Base-by-base conservation (phyloP, 1,284 basidiomycete species). In the Boletus semigastroideus region DNA sequence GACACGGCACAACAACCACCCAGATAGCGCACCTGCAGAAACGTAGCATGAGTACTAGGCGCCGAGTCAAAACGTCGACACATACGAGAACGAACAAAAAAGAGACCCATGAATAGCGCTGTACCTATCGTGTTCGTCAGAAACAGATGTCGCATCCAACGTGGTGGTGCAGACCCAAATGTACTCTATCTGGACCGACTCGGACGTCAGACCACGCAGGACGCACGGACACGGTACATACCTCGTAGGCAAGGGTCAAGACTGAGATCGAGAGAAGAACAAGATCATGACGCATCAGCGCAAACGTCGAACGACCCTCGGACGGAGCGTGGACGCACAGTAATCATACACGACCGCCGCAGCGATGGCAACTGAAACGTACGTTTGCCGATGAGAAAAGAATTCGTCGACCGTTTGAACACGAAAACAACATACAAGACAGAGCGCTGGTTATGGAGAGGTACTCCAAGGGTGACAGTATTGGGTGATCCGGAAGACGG, bases 81-180 rank as follows among this genome's bases (percentile, higher is more conserved):
- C 47, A 4, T 28, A 55, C 54, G 6, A 56, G 36, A 43, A 47
- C 4, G 12, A 43, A 56, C 14, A 56, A 6, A 11, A 28, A 30
- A n/a, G 55, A 53, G 27, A 56, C 46, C 42, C 42, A 22, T 12
- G 55, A 28, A 55, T 45, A 53, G 14, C 41, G 45, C 22, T 30
- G 19, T 56, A 8, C 36, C 11, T 17, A 25, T 19, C n/a, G n/a
- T n/a, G n/a, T n/a, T 28, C 9, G 27, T 53, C n/a, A 46, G 31
- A n/a, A 39, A 12, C 2, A 1, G 33, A 11, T 17, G 19, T 0
- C n/a, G n/a, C 16, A n/a, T 13, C 9, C 4, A 14, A n/a, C 11
- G 11, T 22, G 7, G 10, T 47, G n/a, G 10, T 11, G 28, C 54
- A 2, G 4, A 56, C 55, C 55, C 55, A 57, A 42, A 56, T 13